Percentiles rank a stretch among this genome's conserved stretches.
These are phyloP conservation scores for Saitozyma sp. DNA, from an alignment of 768 basidiomycete species.

Conservation along the genomic window DNA sequence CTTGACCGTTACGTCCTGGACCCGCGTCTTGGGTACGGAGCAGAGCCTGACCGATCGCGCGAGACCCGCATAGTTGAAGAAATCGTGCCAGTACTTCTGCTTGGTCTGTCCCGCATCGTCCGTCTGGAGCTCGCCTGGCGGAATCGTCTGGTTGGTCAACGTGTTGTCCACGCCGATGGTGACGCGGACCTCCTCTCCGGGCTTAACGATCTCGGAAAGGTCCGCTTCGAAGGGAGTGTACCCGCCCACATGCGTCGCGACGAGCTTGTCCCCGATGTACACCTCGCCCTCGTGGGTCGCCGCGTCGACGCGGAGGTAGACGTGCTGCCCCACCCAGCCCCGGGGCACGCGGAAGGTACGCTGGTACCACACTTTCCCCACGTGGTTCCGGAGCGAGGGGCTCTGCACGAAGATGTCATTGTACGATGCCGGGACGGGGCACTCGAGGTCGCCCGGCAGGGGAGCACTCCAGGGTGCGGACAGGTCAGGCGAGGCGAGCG, in stretches of 20 bases:
- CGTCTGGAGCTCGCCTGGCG: constrained; percentile 18
- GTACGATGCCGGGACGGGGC: constrained; percentile 39
- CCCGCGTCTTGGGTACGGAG: constrained; percentile 10
- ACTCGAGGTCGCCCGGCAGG: constrained; percentile 30
- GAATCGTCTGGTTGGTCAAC: constrained; percentile 30
- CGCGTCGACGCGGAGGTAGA: constrained; percentile 31
- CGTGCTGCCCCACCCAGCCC: constrained; percentile 20
- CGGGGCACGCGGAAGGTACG: constrained; percentile 20
- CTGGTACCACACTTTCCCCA: constrained; percentile 41
- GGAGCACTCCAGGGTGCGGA: constrained; percentile 17
- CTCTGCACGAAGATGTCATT: constrained; percentile 33
- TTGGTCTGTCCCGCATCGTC: constrained; percentile 14
- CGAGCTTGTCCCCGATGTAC: constrained; percentile 26
- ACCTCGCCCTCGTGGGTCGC: constrained; percentile 37
- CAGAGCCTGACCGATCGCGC: constrained; percentile 32
- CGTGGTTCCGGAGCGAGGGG: constrained; percentile 28
- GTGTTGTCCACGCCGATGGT: constrained; percentile 34
- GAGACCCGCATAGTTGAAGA: constrained; percentile 41
- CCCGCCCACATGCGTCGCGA: constrained; percentile 28
- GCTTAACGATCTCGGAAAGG: constrained; percentile 16
- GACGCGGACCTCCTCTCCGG: constrained; percentile 23
- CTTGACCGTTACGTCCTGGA: constrained; percentile 29
- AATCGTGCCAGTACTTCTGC: constrained; percentile 37
- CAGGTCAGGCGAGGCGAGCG: constrained; percentile 14
- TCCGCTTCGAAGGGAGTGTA: constrained; percentile 37